Conservation (phyloP, 78 protist species). For the Speleostelium caveatum region DNA sequence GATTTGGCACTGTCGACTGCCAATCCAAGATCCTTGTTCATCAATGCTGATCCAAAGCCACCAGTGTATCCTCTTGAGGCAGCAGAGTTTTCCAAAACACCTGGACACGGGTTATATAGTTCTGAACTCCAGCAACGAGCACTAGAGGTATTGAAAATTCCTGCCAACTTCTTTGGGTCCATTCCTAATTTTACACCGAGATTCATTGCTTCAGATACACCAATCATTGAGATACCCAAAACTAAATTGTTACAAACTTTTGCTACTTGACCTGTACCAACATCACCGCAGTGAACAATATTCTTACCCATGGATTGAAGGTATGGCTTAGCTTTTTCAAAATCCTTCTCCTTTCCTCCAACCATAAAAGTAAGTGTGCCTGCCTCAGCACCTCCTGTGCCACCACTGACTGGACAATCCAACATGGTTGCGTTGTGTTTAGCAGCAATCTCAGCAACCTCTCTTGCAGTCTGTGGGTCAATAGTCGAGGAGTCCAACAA, state of each 20-base stretch:
- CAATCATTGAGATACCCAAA: conserved; percentile 92
- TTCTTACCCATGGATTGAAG: conserved; percentile 91
- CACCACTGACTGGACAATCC: conserved; percentile 96
- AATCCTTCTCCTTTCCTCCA: conserved; percentile 86
- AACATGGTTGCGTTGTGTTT: conserved; percentile 46
- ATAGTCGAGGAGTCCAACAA: conserved; percentile 91
- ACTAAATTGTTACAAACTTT: conserved; percentile 95
- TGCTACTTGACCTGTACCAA: conserved; percentile 90
- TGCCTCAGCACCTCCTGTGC: conserved; percentile 91
- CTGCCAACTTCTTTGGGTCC: conserved; percentile 94
- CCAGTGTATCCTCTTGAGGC: conserved; percentile 90
- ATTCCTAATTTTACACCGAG: conserved; percentile 91
- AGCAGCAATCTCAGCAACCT: conserved; percentile 49
- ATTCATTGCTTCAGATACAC: conserved; percentile 93
- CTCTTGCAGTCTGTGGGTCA: conserved; percentile 85
- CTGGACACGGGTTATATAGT: conserved; percentile 96
- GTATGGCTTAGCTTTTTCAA: conserved; percentile 78
- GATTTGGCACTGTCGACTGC: conserved; percentile 89
- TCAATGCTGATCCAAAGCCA: conserved; percentile 93
- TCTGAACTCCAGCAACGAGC: conserved; percentile 97
- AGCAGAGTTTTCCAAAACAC: conserved; percentile 88
- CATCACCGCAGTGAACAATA: conserved; percentile 91
- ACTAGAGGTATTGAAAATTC: conserved; percentile 91
- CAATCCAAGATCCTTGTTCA: conserved; percentile 94
- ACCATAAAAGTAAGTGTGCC: conserved; percentile 97